Evolutionary conservation across 108 stramenopile species (phyloP).

Genomic region (Cyclostephanos invisitatus): DNA sequence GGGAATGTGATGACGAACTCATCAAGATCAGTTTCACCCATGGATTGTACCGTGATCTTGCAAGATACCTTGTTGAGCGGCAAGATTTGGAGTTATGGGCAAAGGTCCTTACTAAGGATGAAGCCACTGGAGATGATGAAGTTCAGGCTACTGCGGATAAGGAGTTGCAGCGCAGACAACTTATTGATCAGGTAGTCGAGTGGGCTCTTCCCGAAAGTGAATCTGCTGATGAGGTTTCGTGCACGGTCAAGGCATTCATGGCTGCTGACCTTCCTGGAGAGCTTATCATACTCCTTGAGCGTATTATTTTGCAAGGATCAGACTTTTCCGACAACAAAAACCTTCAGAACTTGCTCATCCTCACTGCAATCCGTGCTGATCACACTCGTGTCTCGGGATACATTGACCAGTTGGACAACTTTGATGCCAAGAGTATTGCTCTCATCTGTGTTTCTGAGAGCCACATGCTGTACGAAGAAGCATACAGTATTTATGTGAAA

Average conservation of each 20-base stretch:
- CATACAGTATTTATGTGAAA: slow-evolving; percentile 97
- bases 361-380: slow-evolving; percentile 98
- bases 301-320: slow-evolving; percentile 98
- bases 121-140: slow-evolving; percentile 61
- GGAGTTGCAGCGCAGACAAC: slow-evolving; percentile 85
- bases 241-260: slow-evolving; percentile 99
- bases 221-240: slow-evolving; percentile 98
- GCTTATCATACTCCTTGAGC: slow-evolving; percentile 98
- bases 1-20: slow-evolving; percentile 99
- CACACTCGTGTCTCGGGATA: slow-evolving; percentile 95
- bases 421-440: slow-evolving; percentile 99
- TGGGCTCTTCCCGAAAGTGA: slow-evolving; percentile 99
- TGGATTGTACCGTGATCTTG: slow-evolving; percentile 98
- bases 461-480: slow-evolving; percentile 99
- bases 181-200: slow-evolving; percentile 99
- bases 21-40: slow-evolving; percentile 95
- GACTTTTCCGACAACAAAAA: slow-evolving; percentile 99
- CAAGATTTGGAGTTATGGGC: slow-evolving; percentile 99
- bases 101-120: slow-evolving; percentile 89
- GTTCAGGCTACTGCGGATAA: slow-evolving; percentile 51
- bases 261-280: slow-evolving; percentile 98
- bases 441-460: slow-evolving; percentile 97
- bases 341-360: slow-evolving; percentile 99
- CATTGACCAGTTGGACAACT: slow-evolving; percentile 99
- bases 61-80: slow-evolving; percentile 97